Conservation (phyloP, 495 filamentous ascomycete genomes). For the Astrothelium macrocarpum region DNA sequence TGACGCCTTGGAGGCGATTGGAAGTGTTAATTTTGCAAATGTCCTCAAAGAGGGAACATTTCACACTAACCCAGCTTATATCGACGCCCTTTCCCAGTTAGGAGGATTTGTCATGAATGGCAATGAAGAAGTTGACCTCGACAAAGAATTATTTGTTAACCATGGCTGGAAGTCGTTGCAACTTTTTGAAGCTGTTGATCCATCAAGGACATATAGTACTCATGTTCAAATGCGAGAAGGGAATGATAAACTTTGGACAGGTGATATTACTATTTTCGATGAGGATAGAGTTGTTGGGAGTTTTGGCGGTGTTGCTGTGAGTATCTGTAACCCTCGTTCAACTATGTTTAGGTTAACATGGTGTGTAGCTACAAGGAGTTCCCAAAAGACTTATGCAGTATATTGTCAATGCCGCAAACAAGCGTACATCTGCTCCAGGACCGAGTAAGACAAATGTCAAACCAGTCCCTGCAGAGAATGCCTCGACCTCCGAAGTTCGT, state of each 20-base stretch:
- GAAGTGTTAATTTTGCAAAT: constrained; percentile 44
- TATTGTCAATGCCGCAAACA: constrained; percentile 11
- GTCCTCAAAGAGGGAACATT: constrained; percentile 51
- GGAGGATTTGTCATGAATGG: constrained; percentile 50
- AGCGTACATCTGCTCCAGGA: constrained; percentile 2
- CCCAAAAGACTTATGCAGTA: constrained; percentile 18
- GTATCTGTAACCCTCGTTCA: constrained; percentile 1
- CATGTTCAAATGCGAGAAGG: constrained; percentile 57
- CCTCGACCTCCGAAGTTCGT: background rate
- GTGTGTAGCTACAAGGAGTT: constrained; percentile 19
- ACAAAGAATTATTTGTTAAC: constrained; percentile 62
- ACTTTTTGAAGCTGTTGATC: constrained; percentile 53
- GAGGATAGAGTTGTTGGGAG: constrained; percentile 31
- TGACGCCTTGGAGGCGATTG: constrained; percentile 8
- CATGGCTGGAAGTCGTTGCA: constrained; percentile 73
- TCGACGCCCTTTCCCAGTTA: constrained; percentile 58
- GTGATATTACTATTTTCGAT: constrained; percentile 46
- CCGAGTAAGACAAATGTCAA: background rate
- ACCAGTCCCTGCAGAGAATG: background rate
- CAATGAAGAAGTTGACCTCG: constrained; percentile 60
- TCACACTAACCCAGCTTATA: constrained; percentile 60
- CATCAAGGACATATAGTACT: constrained; percentile 56
- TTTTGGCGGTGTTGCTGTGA: constrained; percentile 18
- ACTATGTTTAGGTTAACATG: constrained; percentile 6
- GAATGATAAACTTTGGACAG: constrained; percentile 37